Conservation (phyloP, 2,329 filamentous ascomycete species). For the Colletotrichum sp. region DNA sequence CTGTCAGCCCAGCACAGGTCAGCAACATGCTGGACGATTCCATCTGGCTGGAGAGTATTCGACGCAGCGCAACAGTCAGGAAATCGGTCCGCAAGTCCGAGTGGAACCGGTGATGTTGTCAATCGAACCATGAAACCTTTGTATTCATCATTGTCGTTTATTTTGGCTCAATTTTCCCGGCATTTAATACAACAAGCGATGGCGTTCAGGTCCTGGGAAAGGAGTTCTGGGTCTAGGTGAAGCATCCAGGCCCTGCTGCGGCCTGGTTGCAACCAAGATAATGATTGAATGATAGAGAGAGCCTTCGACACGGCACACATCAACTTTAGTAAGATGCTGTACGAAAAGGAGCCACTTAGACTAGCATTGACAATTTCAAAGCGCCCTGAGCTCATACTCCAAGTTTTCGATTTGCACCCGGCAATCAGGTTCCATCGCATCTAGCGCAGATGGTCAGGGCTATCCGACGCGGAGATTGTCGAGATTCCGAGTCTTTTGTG, state of each 20-base stretch:
- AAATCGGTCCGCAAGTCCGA: conserved; percentile 37
- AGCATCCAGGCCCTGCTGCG: not conserved
- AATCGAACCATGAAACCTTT: not conserved
- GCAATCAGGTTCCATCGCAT: not conserved
- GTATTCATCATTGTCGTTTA: not conserved
- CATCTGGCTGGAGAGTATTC: conserved; percentile 91
- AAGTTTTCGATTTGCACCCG: not conserved
- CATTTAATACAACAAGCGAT: not conserved
- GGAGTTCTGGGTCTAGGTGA: not conserved
- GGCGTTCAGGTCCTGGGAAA: conserved; percentile 6
- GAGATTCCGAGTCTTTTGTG: not conserved
- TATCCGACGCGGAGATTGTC: not conserved
- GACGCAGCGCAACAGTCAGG: conserved; percentile 79
- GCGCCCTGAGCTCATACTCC: not conserved
- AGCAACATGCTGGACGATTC: conserved; percentile 87
- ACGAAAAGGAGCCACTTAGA: not conserved
- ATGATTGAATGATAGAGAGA: not conserved
- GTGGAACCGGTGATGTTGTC: not conserved
- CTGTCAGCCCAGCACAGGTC: conserved; percentile 76
- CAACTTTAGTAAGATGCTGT: not conserved
- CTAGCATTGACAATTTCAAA: not conserved
- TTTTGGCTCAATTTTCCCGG: not conserved
- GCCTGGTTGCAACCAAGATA: not conserved
- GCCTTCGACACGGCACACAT: not conserved
- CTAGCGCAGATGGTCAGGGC: not conserved